Conservation (phyloP, 495 filamentous ascomycete genomes). For the Trichoderma orchidacearum region DNA sequence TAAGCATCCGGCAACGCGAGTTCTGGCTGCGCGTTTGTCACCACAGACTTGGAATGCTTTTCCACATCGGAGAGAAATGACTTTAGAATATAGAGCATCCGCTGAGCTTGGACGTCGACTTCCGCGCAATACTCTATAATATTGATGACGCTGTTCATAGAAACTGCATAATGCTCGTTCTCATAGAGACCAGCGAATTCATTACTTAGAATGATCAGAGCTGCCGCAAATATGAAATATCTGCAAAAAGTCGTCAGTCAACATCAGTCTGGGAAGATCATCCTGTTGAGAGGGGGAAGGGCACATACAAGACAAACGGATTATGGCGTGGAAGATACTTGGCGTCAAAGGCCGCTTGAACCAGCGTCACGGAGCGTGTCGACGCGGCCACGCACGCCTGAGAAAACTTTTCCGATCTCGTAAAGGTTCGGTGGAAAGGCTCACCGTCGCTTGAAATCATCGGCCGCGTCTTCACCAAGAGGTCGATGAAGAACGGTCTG, state of each 20-base stretch:
- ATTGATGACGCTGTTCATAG: conserved; percentile 42
- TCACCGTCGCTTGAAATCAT: background rate
- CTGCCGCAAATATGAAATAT: conserved; percentile 61
- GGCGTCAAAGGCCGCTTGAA: conserved; percentile 42
- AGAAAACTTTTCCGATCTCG: conserved; percentile 47
- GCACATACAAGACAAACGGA: conserved; percentile 48
- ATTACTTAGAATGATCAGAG: conserved; percentile 53
- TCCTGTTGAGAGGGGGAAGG: background rate
- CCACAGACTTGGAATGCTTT: conserved; percentile 3
- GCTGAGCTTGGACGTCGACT: conserved; percentile 49
- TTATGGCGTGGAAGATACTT: conserved; percentile 51
- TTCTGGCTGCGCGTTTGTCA: background rate
- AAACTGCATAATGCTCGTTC: conserved; percentile 37
- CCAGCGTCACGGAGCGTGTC: conserved; percentile 48
- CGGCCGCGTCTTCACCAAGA: conserved; percentile 21
- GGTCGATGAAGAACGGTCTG: conserved; percentile 50
- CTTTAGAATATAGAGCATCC: conserved; percentile 49
- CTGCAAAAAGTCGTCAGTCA: conserved; percentile 9
- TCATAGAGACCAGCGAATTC: conserved; percentile 54
- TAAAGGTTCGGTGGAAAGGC: conserved; percentile 6
- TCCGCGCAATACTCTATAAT: conserved; percentile 49
- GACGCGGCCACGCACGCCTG: conserved; percentile 60
- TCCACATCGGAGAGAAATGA: conserved; percentile 43
- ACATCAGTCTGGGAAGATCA: background rate
- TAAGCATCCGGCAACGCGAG: background rate